A percentile compares a stretch with the other conserved stretches of the same genome.
Evolutionary conservation across 2,329 filamentous ascomycete genomes (phyloP).

Genomic region (Pseudogymnoascus sp.): DNA sequence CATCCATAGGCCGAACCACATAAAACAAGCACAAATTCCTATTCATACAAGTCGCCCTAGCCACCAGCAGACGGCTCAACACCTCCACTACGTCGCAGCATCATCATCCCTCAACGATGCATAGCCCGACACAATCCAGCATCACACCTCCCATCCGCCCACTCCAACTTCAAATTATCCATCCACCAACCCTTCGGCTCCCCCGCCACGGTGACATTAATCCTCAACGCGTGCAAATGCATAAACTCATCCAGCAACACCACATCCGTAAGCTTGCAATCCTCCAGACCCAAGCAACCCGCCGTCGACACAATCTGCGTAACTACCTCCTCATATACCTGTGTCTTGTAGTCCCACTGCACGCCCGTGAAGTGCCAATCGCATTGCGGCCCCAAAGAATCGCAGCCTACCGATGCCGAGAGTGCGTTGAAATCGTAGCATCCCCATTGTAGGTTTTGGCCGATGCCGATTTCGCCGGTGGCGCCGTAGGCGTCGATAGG

Average conservation of each 20-base stretch:
- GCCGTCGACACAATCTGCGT: conserved; percentile 21
- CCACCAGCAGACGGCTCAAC: not conserved
- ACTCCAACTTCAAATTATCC: not conserved
- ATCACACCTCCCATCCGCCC: not conserved
- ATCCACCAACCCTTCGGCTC: conserved; percentile 35
- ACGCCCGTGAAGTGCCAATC: conserved; percentile 32
- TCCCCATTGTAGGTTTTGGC: conserved; percentile 22
- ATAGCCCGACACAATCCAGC: not conserved
- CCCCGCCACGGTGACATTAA: conserved; percentile 33
- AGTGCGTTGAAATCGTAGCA: conserved; percentile 31
- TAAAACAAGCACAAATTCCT: not conserved
- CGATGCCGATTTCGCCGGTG: not conserved
- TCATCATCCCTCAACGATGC: not conserved
- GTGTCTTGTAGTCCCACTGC: conserved; percentile 20
- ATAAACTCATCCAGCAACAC: conserved; percentile 22
- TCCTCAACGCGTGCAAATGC: conserved; percentile 31
- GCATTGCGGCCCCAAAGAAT: conserved; percentile 28
- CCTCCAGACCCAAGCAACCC: conserved; percentile 23
- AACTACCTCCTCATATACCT: conserved; percentile 18
- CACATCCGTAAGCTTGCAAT: conserved; percentile 27
- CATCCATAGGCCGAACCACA: not conserved
- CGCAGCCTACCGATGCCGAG: conserved; percentile 32
- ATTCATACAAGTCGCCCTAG: not conserved
- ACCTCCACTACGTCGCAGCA: not conserved
- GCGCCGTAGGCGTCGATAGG: not conserved